Evolutionary conservation across 805 yeast species (phyloP), one percentile per base, ranked within the genome.

Genomic region (Candida boleticola): DNA sequence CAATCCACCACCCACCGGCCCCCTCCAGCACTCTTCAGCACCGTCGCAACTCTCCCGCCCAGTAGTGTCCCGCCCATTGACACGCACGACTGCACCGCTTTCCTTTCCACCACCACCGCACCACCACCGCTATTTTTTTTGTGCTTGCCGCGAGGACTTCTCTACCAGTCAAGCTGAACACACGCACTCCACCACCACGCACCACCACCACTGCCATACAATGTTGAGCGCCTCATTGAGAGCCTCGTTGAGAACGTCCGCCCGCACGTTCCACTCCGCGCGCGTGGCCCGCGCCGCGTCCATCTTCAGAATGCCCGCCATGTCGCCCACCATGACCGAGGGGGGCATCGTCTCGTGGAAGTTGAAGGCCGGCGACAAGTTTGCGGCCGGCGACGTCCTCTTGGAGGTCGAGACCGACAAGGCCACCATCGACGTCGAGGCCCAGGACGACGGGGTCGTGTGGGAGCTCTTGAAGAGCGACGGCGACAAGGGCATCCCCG

Each of bases 311-410:
- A 92, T 92, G 98, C 99, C 99, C 3, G 97, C 99, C 20, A 88
- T 92, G 97, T 90, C 97, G 4, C 99, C 99, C 33, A 92, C 99
- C 5, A 92, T 92, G 99, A 89, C 89, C 23, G 87, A 83, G 59
- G 99, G 99, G 31, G 97, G 96, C 4, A 77, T 92, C 49, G 87
- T 89, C 10, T 74, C 80, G 41, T 92, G 99, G 99, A 86, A 88
- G 60, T 73, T 82, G 55, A 82, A 89, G 61, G 46, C 64, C 29
- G 84, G 84, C 22, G 93, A 87, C 3, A 42, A 72, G 3, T 92
- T 85, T 64, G 57, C 70, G 25, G 77, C 95, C 5, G 99, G 99
- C 18, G 98, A 93, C 52, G 85, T 82, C 3, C 61, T 86, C 27
- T 59, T 86, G 31, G 93, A 85, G 55, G 85, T 86, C n/a, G 95